These are phyloP conservation scores for Ailanthus altissimus DNA, from an alignment of 345 rosid species.

Conservation along the genomic window DNA sequence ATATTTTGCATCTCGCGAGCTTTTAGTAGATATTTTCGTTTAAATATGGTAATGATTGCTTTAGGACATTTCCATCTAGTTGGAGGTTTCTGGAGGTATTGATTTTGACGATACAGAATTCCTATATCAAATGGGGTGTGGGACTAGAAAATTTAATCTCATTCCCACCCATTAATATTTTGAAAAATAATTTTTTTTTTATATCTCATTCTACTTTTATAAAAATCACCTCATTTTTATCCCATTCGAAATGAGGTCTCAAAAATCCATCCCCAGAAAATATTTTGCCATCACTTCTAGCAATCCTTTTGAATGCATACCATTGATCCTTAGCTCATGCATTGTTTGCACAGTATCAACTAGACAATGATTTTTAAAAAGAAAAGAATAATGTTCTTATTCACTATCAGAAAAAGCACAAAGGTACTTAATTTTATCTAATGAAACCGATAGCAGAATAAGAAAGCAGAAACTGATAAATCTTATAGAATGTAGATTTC, in stretches of 20 bases:
- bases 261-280: too few relatives aligned
- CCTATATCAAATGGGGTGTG: too few relatives aligned
- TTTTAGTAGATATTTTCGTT: neutral
- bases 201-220: too few relatives aligned
- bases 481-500: neutral
- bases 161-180: too few relatives aligned
- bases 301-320: too few relatives aligned
- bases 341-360: conserved; percentile 14
- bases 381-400: neutral
- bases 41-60: neutral
- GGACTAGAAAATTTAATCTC: too few relatives aligned
- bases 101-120: conserved; percentile 1
- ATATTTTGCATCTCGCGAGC: neutral
- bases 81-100: neutral
- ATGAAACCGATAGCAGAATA: neutral
- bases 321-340: too few relatives aligned
- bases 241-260: too few relatives aligned
- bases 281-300: too few relatives aligned
- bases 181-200: too few relatives aligned
- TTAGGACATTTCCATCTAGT: neutral
- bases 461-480: neutral
- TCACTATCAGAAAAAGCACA: neutral
- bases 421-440: neutral
- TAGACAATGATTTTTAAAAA: neutral
- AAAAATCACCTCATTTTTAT: too few relatives aligned